Evolutionary conservation across 106 monocot species (phyloP).

Genomic region (Allium fistulosum): DNA sequence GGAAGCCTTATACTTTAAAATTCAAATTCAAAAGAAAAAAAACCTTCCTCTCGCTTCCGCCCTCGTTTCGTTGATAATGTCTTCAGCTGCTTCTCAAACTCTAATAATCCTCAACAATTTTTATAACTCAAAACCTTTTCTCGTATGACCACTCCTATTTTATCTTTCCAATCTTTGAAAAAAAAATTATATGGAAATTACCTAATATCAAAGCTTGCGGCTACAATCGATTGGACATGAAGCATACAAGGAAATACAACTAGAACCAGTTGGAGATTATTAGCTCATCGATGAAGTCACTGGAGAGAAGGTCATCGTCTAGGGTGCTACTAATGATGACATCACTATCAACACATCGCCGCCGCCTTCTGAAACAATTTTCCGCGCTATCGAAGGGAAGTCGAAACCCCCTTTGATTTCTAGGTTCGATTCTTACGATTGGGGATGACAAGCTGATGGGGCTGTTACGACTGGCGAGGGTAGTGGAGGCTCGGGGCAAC

Average conservation of each 20-base stretch:
- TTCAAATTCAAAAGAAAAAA: too few relatives aligned
- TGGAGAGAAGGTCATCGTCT: constrained; percentile 71
- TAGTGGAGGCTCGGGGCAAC: too few relatives aligned
- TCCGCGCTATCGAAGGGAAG: too few relatives aligned
- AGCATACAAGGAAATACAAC: constrained; percentile 31
- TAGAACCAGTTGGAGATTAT: constrained; percentile 76
- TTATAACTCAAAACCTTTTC: background rate
- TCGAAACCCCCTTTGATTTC: constrained; percentile 19
- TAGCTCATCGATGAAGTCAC: constrained; percentile 55
- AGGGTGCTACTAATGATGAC: constrained; percentile 51
- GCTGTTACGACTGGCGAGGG: too few relatives aligned
- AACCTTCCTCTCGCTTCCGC: too few relatives aligned
- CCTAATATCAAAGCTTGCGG: too few relatives aligned
- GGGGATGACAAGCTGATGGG: too few relatives aligned
- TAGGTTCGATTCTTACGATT: background rate
- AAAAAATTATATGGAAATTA: too few relatives aligned
- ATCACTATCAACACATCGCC: constrained; percentile 8
- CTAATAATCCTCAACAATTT: background rate
- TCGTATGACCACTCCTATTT: background rate
- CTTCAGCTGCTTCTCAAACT: background rate
- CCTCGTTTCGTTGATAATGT: background rate
- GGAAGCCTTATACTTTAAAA: too few relatives aligned
- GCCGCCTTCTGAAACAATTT: constrained; percentile 11
- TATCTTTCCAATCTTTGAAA: background rate
- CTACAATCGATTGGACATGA: background rate